A percentile compares a stretch with the other conserved stretches of the same genome.
Evolutionary conservation across 805 yeast genomes (phyloP).

Genomic region (Ogataea ramenticola): DNA sequence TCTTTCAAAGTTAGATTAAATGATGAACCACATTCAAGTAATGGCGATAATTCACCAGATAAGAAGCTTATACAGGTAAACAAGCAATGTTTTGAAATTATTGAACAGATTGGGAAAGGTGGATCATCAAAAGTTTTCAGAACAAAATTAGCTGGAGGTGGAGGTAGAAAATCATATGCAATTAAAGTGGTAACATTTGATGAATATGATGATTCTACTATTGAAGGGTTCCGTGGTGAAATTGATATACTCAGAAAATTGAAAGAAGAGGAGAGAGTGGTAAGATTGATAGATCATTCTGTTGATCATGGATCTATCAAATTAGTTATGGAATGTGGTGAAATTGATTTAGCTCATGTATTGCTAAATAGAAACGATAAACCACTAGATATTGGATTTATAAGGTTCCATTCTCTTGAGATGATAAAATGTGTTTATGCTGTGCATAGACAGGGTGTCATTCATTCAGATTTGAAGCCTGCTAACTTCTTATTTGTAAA

Average conservation of each 20-base stretch:
- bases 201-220: conserved; percentile 69
- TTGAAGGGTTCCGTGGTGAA: conserved; percentile 83
- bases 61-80: conserved; percentile 30
- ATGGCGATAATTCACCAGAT: not conserved
- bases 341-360: conserved; percentile 50
- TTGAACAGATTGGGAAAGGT: conserved; percentile 82
- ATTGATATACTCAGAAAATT: conserved; percentile 65
- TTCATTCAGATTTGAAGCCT: conserved; percentile 45
- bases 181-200: conserved; percentile 75
- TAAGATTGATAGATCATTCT: conserved; percentile 39
- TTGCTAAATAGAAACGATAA: conserved; percentile 40
- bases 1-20: not conserved
- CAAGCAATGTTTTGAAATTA: conserved; percentile 57
- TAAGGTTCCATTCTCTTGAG: conserved; percentile 72
- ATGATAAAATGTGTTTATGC: conserved; percentile 75
- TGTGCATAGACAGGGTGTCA: conserved; percentile 83
- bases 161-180: conserved; percentile 58
- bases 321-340: conserved; percentile 15
- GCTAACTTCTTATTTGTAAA: conserved; percentile 72
- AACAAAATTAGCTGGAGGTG: conserved; percentile 41
- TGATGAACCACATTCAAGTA: not conserved
- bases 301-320: conserved; percentile 30
- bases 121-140: conserved; percentile 90
- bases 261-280: conserved; percentile 62
- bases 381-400: conserved; percentile 64